Percentiles rank a stretch among this genome's conserved stretches.
Evolutionary conservation across 2,329 filamentous ascomycete species (phyloP).

Genomic region (Teratosphaeria nubilosa): DNA sequence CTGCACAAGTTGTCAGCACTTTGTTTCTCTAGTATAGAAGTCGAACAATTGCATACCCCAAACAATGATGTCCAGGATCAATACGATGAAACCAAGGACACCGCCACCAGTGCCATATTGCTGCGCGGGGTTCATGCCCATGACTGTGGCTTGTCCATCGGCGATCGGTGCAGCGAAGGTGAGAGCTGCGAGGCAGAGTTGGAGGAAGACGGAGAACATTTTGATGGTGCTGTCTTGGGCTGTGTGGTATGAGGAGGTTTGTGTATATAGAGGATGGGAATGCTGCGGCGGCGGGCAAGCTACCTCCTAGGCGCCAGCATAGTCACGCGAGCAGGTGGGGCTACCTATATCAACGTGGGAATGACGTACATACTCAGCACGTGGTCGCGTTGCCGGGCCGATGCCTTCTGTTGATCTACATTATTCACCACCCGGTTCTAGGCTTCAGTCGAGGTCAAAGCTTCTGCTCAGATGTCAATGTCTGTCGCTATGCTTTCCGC

Average conservation of each 20-base stretch:
- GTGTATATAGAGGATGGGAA: background rate
- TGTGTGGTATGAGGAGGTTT: background rate
- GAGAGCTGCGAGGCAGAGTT: conserved; percentile 43
- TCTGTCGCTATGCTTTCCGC: too few relatives aligned
- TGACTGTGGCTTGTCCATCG: conserved; percentile 24
- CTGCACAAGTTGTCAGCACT: conserved; percentile 27
- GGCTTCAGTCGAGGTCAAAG: too few relatives aligned
- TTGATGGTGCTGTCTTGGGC: background rate
- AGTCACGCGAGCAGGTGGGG: background rate
- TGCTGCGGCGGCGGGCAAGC: background rate
- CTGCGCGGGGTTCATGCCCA: conserved; percentile 36
- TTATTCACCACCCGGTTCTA: too few relatives aligned
- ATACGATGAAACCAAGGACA: conserved; percentile 50
- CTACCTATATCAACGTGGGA: background rate
- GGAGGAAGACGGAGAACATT: conserved; percentile 37
- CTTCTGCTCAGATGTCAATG: too few relatives aligned
- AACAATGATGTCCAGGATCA: conserved; percentile 53
- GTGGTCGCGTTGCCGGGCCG: background rate
- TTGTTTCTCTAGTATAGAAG: background rate
- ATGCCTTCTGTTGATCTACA: background rate
- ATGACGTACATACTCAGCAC: background rate
- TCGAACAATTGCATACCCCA: conserved; percentile 52
- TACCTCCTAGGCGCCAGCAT: background rate
- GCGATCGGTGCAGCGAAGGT: conserved; percentile 36
- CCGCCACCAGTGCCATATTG: conserved; percentile 54